phyloP scores from a whole-genome alignment of 2,329 filamentous ascomycete species.

The Aspergillus spinulosporus region DNA sequence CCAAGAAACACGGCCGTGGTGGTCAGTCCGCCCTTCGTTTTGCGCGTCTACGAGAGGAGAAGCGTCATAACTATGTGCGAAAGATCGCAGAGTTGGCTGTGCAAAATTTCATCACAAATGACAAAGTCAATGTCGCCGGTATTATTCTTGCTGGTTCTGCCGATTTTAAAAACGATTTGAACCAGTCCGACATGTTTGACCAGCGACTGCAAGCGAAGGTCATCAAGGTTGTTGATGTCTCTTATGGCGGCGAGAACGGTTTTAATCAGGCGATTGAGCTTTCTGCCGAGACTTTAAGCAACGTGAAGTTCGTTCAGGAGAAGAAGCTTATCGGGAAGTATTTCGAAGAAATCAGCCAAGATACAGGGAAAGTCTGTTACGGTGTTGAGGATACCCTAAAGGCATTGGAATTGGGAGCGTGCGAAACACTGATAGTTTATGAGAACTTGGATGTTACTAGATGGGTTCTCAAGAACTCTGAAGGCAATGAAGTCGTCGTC shows the following conservation, averaged over 20 bases:
- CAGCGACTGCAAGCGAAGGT: slow-evolving; percentile 88
- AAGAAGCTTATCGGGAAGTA: slow-evolving; percentile 99
- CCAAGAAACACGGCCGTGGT: slow-evolving; percentile 99
- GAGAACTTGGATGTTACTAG: slow-evolving; percentile 95
- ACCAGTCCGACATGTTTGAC: slow-evolving; percentile 97
- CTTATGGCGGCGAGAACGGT: slow-evolving; percentile 97
- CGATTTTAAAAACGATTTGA: slow-evolving; percentile 99
- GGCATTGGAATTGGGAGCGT: slow-evolving; percentile 90
- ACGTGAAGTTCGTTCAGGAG: slow-evolving; percentile 99
- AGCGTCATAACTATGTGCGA: slow-evolving; percentile 99
- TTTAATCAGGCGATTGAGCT: slow-evolving; percentile 99
- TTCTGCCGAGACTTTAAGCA: slow-evolving; percentile 90
- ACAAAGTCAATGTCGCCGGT: slow-evolving; percentile 97
- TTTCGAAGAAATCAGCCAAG: slow-evolving; percentile 98
- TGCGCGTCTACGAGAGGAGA: slow-evolving; percentile 97
- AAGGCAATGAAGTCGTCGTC: slow-evolving; percentile 70
- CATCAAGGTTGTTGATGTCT: slow-evolving; percentile 99
- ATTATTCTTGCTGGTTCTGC: slow-evolving; percentile 94
- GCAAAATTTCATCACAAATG: slow-evolving; percentile 97
- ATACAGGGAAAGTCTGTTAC: slow-evolving; percentile 96
- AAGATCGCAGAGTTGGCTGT: slow-evolving; percentile 98
- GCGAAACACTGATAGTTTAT: slow-evolving; percentile 92
- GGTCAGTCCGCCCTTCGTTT: slow-evolving; percentile 99
- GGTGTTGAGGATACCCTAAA: slow-evolving; percentile 97
- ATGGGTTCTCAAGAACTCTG: slow-evolving; percentile 81